Conservation (phyloP, 1,284 basidiomycete species). For the Peniophora sp. region DNA sequence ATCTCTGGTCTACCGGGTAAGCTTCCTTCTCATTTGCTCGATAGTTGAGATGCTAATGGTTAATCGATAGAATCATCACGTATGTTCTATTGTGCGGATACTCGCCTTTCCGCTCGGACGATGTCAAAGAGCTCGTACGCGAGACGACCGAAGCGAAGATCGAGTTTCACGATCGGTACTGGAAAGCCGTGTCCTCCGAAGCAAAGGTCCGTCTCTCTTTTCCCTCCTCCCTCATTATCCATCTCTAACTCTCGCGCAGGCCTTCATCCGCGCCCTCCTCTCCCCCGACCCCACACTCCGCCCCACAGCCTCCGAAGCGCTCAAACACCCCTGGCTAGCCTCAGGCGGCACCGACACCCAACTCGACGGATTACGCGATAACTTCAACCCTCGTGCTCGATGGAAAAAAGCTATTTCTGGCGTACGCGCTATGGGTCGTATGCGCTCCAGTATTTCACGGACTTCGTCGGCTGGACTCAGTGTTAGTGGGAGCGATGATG, state of each 20-base stretch:
- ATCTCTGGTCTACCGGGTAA: constrained; percentile 90
- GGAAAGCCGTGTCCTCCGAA: constrained; percentile 79
- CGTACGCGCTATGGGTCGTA: constrained; percentile 47
- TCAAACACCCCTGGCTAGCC: constrained; percentile 69
- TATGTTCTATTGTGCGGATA: constrained; percentile 92
- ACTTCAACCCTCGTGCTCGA: constrained; percentile 64
- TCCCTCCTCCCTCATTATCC: neutral
- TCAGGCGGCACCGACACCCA: constrained; percentile 49
- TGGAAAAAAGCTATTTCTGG: constrained; percentile 66
- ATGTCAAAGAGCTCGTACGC: constrained; percentile 66
- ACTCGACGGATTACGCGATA: constrained; percentile 66
- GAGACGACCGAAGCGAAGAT: constrained; percentile 82
- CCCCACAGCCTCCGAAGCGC: constrained; percentile 69
- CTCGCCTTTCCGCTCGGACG: constrained; percentile 85
- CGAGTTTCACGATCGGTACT: constrained; percentile 90
- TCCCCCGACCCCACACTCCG: constrained; percentile 68
- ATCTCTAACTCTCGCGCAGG: constrained; percentile 53
- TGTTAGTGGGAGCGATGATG: constrained; percentile 5
- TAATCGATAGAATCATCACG: constrained; percentile 68
- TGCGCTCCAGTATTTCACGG: constrained; percentile 33
- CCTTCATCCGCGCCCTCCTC: constrained; percentile 74
- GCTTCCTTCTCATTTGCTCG: constrained; percentile 15
- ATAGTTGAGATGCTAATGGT: too few species aligned
- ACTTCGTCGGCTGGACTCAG: constrained; percentile 15
- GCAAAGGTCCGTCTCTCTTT: constrained; percentile 24